Evolutionary conservation across 768 basidiomycete species (phyloP).

Genomic region (Mycena latifolia): DNA sequence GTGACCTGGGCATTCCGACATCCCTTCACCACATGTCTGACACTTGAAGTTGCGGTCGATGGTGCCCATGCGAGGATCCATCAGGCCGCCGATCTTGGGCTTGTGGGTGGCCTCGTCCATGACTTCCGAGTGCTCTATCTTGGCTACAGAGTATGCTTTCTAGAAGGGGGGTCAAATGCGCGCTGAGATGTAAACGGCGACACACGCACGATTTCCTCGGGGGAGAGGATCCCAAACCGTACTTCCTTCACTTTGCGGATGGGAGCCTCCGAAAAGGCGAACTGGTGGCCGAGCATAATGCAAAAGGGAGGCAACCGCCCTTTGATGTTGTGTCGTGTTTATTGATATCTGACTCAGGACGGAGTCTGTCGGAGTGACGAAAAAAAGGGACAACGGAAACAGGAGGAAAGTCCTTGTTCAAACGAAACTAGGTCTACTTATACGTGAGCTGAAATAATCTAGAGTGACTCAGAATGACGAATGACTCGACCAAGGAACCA

Average conservation of each 20-base stretch:
- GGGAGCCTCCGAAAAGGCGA: slow-evolving; percentile 93
- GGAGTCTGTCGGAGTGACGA: no score
- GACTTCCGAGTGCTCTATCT: slow-evolving; percentile 98
- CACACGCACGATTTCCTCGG: slow-evolving; percentile 96
- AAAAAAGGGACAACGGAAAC: no score
- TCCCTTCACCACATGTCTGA: slow-evolving; percentile 99
- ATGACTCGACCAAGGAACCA: no score
- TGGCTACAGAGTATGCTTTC: slow-evolving; percentile 99
- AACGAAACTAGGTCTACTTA: no score
- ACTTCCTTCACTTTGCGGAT: slow-evolving; percentile 97
- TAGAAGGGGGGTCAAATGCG: slow-evolving; percentile 49
- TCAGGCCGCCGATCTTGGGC: slow-evolving; percentile 93
- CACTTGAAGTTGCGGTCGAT: slow-evolving; percentile 99
- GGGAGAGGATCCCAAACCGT: slow-evolving; percentile 98
- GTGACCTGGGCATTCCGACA: slow-evolving; percentile 99
- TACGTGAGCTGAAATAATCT: no score
- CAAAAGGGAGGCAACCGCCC: slow-evolving; percentile 16
- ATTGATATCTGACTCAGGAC: no score
- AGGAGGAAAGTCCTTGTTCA: no score
- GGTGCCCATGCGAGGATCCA: slow-evolving; percentile 98
- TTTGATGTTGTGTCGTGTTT: no score
- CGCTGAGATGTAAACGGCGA: slow-evolving; percentile 31
- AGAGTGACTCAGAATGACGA: no score
- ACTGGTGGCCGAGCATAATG: slow-evolving; percentile 89
- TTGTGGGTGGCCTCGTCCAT: slow-evolving; percentile 95